Conservation (phyloP, 2,329 filamentous ascomycete genomes). For the Cordyceps pruinosa region DNA sequence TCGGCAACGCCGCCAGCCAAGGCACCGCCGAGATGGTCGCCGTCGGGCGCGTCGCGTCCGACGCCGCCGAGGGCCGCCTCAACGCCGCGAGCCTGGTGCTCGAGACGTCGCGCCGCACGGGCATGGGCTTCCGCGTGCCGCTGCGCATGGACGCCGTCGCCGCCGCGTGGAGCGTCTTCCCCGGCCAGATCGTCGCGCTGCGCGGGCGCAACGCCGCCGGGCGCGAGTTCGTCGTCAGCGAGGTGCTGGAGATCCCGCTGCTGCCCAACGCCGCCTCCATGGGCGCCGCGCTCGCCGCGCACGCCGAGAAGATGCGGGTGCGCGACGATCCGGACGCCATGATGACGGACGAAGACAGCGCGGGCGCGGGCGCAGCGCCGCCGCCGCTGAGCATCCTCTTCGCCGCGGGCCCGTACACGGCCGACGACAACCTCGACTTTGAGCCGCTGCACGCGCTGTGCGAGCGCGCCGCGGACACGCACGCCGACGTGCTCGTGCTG, state of each 20-base stretch:
- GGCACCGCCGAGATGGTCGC: conserved; percentile 82
- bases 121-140: conserved; percentile 74
- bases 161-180: conserved; percentile 74
- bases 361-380: conserved; percentile 33
- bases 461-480: conserved; percentile 63
- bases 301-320: conserved; percentile 58
- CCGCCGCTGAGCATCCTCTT: conserved; percentile 70
- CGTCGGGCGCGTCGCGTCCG: conserved; percentile 85
- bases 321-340: conserved; percentile 57
- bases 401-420: conserved; percentile 82
- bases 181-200: conserved; percentile 86
- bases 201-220: conserved; percentile 83
- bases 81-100: conserved; percentile 81
- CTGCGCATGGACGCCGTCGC: conserved; percentile 65
- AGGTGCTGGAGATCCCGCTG: conserved; percentile 68
- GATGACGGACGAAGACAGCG: conserved; percentile 33
- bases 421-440: conserved; percentile 87
- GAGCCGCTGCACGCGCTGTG: conserved; percentile 80
- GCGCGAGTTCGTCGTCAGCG: conserved; percentile 69
- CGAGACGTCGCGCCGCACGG: conserved; percentile 78
- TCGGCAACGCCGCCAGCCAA: conserved; percentile 81
- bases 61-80: conserved; percentile 77
- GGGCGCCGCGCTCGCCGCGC: conserved; percentile 55
- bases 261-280: conserved; percentile 68
- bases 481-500: conserved; percentile 73